Percentiles rank a stretch among this genome's conserved stretches.
Evolutionary conservation across 305 asterid genomes (phyloP).

Genomic region (Fraxinus sp.): DNA sequence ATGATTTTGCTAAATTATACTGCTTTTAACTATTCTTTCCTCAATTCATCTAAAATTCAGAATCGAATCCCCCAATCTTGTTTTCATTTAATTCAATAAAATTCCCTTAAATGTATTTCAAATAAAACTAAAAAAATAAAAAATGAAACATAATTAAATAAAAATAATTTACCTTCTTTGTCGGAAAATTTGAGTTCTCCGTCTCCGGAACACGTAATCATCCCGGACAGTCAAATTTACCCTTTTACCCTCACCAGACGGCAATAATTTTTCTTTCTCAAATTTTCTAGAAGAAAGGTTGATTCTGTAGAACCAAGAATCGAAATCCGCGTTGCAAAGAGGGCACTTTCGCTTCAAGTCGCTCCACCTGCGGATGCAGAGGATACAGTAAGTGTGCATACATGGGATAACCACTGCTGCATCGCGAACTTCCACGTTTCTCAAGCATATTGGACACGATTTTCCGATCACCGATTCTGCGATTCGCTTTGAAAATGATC

Average conservation of each 20-base stretch:
- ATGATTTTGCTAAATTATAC: background rate
- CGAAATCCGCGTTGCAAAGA: conserved; percentile 43
- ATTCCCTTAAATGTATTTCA: background rate
- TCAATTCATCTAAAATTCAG: background rate
- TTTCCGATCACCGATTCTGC: conserved; percentile 26
- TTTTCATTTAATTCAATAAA: background rate
- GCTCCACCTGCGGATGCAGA: conserved; percentile 60
- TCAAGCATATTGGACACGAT: conserved; percentile 50
- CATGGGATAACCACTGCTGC: conserved; percentile 44
- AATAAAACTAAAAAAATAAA: background rate
- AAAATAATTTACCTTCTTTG: conserved; percentile 27
- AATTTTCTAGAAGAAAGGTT: conserved; percentile 22
- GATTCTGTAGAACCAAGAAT: conserved; percentile 34
- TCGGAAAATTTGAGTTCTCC: conserved; percentile 23
- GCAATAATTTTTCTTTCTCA: conserved; percentile 30
- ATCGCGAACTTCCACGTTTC: conserved; percentile 25
- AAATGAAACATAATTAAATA: background rate
- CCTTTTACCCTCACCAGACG: background rate
- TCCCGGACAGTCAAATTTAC: conserved; percentile 2
- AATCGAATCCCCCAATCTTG: background rate
- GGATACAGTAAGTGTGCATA: conserved; percentile 48
- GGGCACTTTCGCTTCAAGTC: conserved; percentile 52
- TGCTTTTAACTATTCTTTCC: background rate
- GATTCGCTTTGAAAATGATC: conserved; percentile 3
- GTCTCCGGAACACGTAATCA: conserved; percentile 19